These are phyloP conservation scores for Colletotrichum nymphaeae DNA, from an alignment of 2,329 filamentous ascomycete species.

Conservation along the genomic window DNA sequence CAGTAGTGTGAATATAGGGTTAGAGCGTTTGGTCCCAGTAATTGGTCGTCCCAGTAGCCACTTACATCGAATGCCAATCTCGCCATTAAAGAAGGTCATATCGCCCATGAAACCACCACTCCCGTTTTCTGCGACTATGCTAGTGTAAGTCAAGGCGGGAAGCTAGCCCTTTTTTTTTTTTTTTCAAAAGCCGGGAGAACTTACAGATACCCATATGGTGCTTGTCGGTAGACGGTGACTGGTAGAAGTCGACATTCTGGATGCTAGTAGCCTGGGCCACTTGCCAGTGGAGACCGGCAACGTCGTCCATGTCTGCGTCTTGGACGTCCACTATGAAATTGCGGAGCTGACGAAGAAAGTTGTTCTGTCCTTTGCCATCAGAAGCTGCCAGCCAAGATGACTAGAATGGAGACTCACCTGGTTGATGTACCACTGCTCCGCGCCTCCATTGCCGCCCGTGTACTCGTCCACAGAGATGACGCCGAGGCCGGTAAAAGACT, in stretches of 20 bases:
- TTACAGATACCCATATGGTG: no score
- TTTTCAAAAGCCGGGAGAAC: not conserved
- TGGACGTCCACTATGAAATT: conserved; percentile 72
- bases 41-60: no score
- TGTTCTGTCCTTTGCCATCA: conserved; percentile 56
- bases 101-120: conserved; percentile 62
- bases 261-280: conserved; percentile 69
- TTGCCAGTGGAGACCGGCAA: conserved; percentile 69
- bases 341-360: conserved; percentile 73
- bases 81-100: conserved; percentile 71
- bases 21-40: no score
- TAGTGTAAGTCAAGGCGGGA: conserved; percentile 15
- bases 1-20: no score
- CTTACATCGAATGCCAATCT: conserved; percentile 57
- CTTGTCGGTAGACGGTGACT: conserved; percentile 18
- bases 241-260: conserved; percentile 61
- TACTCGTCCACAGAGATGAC: no score
- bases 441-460: conserved; percentile 37
- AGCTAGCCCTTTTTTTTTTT: conserved; percentile 12
- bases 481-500: no score
- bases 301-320: conserved; percentile 43
- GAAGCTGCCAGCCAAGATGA: conserved; percentile 39
- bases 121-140: conserved; percentile 42
- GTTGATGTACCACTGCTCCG: conserved; percentile 47
- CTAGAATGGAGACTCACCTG: conserved; percentile 6